Evolutionary conservation across 2,329 filamentous ascomycete genomes (phyloP), one percentile per base, ranked within the genome.

Genomic region (Dothiorella sarmentorum): DNA sequence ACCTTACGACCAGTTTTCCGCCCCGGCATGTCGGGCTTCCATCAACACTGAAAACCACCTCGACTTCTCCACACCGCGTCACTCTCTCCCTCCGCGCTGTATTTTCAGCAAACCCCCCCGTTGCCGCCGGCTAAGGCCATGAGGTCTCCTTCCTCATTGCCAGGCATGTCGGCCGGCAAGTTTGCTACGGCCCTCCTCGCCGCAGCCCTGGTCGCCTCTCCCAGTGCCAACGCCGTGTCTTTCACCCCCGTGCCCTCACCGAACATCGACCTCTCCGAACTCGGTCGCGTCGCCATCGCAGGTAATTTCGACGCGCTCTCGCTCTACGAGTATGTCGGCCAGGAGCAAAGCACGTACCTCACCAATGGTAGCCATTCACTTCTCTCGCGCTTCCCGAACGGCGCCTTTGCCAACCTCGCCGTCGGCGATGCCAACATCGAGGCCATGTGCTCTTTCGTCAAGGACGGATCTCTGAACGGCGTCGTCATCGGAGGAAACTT

Each of bases 401-500:
- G 92, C 66, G 85, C 86, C 26, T 90, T 97, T 64, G 82, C 86
- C 18, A 84, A 85, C 17, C 77, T 97, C 49, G 84, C 87, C 56
- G 81, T 85, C 38, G 87, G 91, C 43, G 91, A 97, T 74, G 92
- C 88, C 60, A 85, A 88, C 49, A 96, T 99, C 68, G 83, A 86
- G 68, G 82, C 90, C 63, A 94, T 99, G 89, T 99, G 94, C 76
- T 78, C 87, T 18, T 90, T 93, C 66, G 80, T 85, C 53, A 76
- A 53, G 49, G 82, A 90, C 72, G 88, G 89, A 63, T 82, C 80
- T 5, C 75, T 87, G 59, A 79, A 83, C n/a, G 87, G 88, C 38
- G 83, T 97, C 26, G 83, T 97, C 47, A 82, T 99, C 15, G 94
- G 89, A 58, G 94, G 94, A 47, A 97, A 97, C 76, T 99, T 99